Conservation (phyloP, 2,329 filamentous ascomycete genomes). For the Xylariaceae sp. region DNA sequence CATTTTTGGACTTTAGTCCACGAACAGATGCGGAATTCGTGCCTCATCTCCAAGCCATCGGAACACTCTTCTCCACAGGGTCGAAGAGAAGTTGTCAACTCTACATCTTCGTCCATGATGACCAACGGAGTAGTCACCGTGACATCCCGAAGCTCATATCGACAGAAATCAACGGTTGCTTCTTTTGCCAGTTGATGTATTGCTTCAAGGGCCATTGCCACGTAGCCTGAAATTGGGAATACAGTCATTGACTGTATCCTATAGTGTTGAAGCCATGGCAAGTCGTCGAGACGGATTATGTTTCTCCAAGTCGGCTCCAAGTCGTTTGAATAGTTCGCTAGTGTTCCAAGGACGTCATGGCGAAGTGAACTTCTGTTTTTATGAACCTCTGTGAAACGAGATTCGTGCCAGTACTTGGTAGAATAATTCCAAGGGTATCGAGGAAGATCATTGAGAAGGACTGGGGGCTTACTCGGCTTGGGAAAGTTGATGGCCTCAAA, state of each 20-base stretch:
- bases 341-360: conserved; percentile 46
- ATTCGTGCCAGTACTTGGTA: conserved; percentile 47
- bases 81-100: conserved; percentile 48
- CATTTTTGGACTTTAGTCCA: conserved; percentile 51
- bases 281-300: conserved; percentile 44
- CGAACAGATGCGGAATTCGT: conserved; percentile 56
- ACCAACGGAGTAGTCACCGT: conserved; percentile 45
- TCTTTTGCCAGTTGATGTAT: conserved; percentile 35
- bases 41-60: conserved; percentile 45
- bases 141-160: conserved; percentile 48
- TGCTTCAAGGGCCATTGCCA: conserved; percentile 52
- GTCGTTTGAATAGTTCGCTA: conserved; percentile 43
- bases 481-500: conserved; percentile 48
- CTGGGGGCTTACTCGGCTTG: conserved; percentile 32
- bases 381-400: conserved; percentile 41
- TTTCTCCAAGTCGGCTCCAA: conserved; percentile 50
- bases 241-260: conserved; percentile 54
- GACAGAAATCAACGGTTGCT: conserved; percentile 35
- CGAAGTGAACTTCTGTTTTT: conserved; percentile 39
- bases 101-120: conserved; percentile 47
- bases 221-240: conserved; percentile 53
- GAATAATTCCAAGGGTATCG: conserved; percentile 49
- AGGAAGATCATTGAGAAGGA: conserved; percentile 43
- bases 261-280: conserved; percentile 60
- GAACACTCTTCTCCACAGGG: conserved; percentile 41